Percentiles rank a stretch among this genome's conserved stretches.
These are phyloP conservation scores for Apiospora rasikravindrae DNA, from an alignment of 2,329 filamentous ascomycete species.

Conservation along the genomic window DNA sequence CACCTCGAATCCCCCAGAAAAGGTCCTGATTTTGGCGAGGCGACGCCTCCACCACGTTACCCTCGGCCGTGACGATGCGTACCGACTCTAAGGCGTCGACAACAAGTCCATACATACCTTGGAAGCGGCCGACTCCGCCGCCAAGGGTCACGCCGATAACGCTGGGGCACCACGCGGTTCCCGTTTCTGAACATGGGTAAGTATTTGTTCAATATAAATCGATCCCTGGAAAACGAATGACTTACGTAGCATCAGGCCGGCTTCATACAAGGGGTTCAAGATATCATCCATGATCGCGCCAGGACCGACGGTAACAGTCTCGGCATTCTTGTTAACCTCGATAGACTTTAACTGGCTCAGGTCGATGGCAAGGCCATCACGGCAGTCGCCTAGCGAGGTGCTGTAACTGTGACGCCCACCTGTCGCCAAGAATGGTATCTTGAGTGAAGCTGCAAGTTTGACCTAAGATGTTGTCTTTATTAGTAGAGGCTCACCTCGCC, in stretches of 20 bases:
- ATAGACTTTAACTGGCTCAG: neutral
- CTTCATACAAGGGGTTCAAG: conserved; percentile 22
- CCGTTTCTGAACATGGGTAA: neutral
- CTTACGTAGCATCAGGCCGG: conserved; percentile 31
- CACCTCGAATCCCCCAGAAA: conserved; percentile 34
- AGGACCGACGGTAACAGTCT: neutral
- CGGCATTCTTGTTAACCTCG: neutral
- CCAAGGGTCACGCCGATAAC: conserved; percentile 31
- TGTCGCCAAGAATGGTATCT: conserved; percentile 23
- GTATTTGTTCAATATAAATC: no score
- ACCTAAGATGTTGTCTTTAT: no score
- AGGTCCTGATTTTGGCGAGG: conserved; percentile 26
- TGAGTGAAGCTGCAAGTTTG: no score
- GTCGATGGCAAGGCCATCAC: conserved; percentile 28
- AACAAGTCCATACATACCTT: conserved; percentile 30
- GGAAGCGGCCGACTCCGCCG: conserved; percentile 29
- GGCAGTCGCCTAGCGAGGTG: conserved; percentile 31
- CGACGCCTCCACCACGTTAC: conserved; percentile 27
- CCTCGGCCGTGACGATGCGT: conserved; percentile 33
- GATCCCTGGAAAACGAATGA: no score
- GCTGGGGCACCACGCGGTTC: conserved; percentile 28
- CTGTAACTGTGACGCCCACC: conserved; percentile 26
- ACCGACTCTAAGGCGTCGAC: conserved; percentile 36
- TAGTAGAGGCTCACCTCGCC: no score
- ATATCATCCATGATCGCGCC: conserved; percentile 18